Conservation (phyloP, 441 rosid genomes). For the Manihot esculenta region DNA sequence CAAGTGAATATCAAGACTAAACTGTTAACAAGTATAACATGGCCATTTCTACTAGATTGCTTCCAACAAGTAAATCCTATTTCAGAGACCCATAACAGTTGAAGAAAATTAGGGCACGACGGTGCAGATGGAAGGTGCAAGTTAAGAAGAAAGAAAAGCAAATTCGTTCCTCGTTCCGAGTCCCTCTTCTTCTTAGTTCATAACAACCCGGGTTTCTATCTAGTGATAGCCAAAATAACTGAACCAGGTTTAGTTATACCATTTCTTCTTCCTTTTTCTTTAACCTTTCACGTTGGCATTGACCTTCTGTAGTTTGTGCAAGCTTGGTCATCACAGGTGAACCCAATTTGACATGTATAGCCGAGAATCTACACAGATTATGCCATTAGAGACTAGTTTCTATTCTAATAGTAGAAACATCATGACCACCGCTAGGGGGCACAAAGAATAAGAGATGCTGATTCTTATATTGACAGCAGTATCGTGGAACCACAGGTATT, state of each 20-base stretch:
- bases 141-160: constrained; percentile 90
- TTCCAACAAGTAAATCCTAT: too few relatives aligned
- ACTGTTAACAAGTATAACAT: too few relatives aligned
- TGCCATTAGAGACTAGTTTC: neutral
- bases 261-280: too few relatives aligned
- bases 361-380: neutral
- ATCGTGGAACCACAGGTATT: neutral
- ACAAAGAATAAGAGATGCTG: neutral
- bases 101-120: too few relatives aligned
- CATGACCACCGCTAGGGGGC: neutral
- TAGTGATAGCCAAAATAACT: too few relatives aligned
- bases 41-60: too few relatives aligned
- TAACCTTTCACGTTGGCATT: neutral
- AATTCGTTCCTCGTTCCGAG: constrained; percentile 92
- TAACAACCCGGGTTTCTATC: constrained; percentile 35
- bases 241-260: too few relatives aligned
- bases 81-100: too few relatives aligned
- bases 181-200: constrained; percentile 39
- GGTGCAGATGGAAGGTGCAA: constrained; percentile 44
- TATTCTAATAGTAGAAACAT: neutral
- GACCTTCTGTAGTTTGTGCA: too few relatives aligned
- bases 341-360: neutral
- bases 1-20: too few relatives aligned
- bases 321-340: too few relatives aligned
- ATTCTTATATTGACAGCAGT: neutral